A percentile compares a stretch with the other conserved stretches of the same genome.
Conservation (phyloP, 306 rosid species). For the Herpetospermum pedunculosum region DNA sequence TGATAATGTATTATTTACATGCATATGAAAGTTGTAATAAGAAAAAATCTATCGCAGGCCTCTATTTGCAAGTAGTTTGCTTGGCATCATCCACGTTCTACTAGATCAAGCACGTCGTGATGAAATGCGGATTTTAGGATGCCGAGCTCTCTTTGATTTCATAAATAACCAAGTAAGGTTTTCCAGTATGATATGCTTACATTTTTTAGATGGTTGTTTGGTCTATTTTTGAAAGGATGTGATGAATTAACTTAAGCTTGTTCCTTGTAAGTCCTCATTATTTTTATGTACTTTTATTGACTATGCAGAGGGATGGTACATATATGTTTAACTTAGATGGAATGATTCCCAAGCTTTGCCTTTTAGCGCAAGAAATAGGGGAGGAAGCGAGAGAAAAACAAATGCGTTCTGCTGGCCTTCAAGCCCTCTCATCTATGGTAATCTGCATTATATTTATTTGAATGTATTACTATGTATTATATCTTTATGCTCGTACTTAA, state of each 20-base stretch:
- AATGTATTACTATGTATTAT: slow-evolving; percentile 2
- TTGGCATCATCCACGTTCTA: slow-evolving; percentile 69
- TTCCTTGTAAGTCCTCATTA: not conserved
- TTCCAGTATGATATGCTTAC: not conserved
- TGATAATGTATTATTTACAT: not conserved
- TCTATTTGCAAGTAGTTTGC: slow-evolving; percentile 76
- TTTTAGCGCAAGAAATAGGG: slow-evolving; percentile 71
- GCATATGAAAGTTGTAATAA: not conserved
- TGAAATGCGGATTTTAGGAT: slow-evolving; percentile 85
- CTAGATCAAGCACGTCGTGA: slow-evolving; percentile 81
- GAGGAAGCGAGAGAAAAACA: slow-evolving; percentile 46
- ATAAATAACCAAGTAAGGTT: slow-evolving; percentile 73
- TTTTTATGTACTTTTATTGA: slow-evolving; percentile 3
- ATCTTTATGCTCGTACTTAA: not conserved
- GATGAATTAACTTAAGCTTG: not conserved
- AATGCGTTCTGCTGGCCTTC: slow-evolving; percentile 58
- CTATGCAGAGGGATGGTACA: slow-evolving; percentile 62
- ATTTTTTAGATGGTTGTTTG: not conserved
- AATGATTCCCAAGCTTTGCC: slow-evolving; percentile 73
- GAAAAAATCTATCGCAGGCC: slow-evolving; percentile 47
- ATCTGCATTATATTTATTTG: slow-evolving; percentile 4
- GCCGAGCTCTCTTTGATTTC: slow-evolving; percentile 71
- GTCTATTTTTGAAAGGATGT: not conserved
- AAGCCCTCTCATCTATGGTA: slow-evolving; percentile 89
- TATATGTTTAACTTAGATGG: slow-evolving; percentile 76